A percentile compares a stretch with the other conserved stretches of the same genome.
Conservation (phyloP, 768 basidiomycete genomes). For the Clavulina sp. region DNA sequence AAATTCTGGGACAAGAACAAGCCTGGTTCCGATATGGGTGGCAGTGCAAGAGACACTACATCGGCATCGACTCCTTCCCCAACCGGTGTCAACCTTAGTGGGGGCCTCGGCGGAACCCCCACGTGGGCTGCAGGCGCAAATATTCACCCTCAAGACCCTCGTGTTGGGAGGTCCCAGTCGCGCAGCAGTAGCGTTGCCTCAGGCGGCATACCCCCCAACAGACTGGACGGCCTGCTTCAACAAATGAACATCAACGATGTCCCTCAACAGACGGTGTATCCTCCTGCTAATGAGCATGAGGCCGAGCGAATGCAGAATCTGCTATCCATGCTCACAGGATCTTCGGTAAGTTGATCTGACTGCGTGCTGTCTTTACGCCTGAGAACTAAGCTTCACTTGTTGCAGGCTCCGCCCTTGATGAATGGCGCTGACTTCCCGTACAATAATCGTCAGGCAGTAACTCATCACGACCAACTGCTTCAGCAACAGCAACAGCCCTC, state of each 20-base stretch:
- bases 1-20: conserved; percentile 72
- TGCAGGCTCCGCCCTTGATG: background rate
- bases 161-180: background rate
- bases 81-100: background rate
- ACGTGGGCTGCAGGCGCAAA: too few relatives aligned
- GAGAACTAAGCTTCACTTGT: background rate
- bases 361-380: background rate
- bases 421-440: background rate
- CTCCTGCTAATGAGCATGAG: too few relatives aligned
- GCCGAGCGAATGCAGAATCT: background rate
- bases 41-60: background rate
- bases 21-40: conserved; percentile 12
- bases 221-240: background rate
- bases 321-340: conserved; percentile 1
- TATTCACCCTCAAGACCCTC: background rate
- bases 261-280: too few relatives aligned
- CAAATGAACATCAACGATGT: background rate
- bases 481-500: conserved; percentile 2
- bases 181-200: background rate
- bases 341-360: background rate
- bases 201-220: background rate
- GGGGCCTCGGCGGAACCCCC: too few relatives aligned
- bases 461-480: background rate
- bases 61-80: background rate
- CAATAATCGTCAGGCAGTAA: background rate